Evolutionary conservation across 2,329 filamentous ascomycete species (phyloP).

Genomic region (Coleophoma crateriformis): DNA sequence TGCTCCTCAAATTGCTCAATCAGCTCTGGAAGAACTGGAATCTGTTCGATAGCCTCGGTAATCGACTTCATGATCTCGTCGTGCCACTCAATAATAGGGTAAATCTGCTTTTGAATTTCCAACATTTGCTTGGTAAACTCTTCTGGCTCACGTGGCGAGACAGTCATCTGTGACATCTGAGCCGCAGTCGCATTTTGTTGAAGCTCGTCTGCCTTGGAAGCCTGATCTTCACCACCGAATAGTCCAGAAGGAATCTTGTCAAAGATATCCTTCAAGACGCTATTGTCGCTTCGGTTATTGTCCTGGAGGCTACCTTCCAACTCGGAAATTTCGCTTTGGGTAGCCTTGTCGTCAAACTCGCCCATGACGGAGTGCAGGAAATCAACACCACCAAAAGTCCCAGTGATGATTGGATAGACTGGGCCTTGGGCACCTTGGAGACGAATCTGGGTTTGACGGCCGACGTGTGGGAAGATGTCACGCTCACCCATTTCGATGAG

Average conservation of each 20-base stretch:
- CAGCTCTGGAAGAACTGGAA: constrained; percentile 78
- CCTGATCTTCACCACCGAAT: constrained; percentile 70
- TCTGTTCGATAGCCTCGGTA: constrained; percentile 71
- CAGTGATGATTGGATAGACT: constrained; percentile 81
- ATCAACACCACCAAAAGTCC: constrained; percentile 91
- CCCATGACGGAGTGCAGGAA: constrained; percentile 84
- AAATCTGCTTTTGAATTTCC: constrained; percentile 71
- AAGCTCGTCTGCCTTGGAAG: constrained; percentile 71
- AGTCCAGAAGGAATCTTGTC: constrained; percentile 77
- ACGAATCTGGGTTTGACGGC: constrained; percentile 63
- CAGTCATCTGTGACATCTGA: constrained; percentile 67
- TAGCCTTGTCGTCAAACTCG: constrained; percentile 80
- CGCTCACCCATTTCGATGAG: constrained; percentile 80
- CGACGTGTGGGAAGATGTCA: constrained; percentile 83
- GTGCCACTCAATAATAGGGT: constrained; percentile 87
- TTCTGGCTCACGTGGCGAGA: constrained; percentile 77
- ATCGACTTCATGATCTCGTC: constrained; percentile 82
- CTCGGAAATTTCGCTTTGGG: constrained; percentile 84
- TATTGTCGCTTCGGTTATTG: constrained; percentile 59
- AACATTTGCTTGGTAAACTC: constrained; percentile 75
- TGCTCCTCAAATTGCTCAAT: constrained; percentile 85
- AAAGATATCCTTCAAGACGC: constrained; percentile 72
- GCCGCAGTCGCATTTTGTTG: constrained; percentile 69
- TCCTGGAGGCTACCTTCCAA: constrained; percentile 77
- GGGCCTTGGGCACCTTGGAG: constrained; percentile 58